Base-by-base conservation (phyloP, 1,284 basidiomycete genomes). In the Porodaedalea pini region DNA sequence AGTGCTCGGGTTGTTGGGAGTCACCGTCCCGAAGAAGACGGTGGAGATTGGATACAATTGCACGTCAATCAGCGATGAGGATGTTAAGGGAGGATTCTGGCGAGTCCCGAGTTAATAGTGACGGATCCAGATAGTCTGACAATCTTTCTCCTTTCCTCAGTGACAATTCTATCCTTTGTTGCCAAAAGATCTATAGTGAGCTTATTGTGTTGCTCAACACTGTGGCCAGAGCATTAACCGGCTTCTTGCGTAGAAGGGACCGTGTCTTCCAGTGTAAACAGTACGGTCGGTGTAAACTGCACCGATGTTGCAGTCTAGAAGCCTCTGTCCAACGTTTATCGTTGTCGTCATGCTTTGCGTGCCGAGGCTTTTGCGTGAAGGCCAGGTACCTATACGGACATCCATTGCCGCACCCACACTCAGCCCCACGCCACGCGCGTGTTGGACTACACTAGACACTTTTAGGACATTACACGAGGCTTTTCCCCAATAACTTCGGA, bases 11-110 rank as follows among this genome's bases (percentile, higher is more conserved):
- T 19, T 15, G 8, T 25, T 60, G 31, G 19, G 36, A 6, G 21
- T 60, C 5, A 7, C 27, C 15, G 27, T 48, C 17, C 54, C 54
- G 27, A 27, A 40, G 21, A 45, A 39, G 25, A 50, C 44, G 23
- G 41, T 56, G 13, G 58, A 60, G 15, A 39, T 60, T 15, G 58
- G 58, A 31, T 39, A 43, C 6, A 52, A 56, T 23, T 60, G 58
- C 34, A 48, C 43, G 6, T 37, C 40, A 11, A 31, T 50, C 5
- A 51, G 27, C 6, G 57, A 59, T 27, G 29, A 31, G 27, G 47
- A 59, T 21, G 40, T 59, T 43, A 11, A n/a, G 23, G 57, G 32
- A n/a, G 57, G 57, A 8, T 50, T 44, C 39, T 59, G 57, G 57
- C 55, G 37, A 50, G 57, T 34, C 11, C 23, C 8, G 25, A n/a